These are phyloP conservation scores for Colletotrichum lupini DNA, from an alignment of 2,329 filamentous ascomycete genomes.

Conservation along the genomic window DNA sequence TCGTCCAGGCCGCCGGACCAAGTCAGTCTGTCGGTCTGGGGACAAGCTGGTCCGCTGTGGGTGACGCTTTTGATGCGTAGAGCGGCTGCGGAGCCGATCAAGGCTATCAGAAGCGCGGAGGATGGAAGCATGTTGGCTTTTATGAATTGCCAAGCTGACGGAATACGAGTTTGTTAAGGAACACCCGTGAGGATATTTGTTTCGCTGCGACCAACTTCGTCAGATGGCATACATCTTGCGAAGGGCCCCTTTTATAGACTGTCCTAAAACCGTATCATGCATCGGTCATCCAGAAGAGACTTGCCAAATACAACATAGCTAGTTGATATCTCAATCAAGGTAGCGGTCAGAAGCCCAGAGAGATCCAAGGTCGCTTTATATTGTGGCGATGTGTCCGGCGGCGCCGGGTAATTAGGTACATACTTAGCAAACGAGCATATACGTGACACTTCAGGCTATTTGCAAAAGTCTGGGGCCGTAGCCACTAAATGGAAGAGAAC, in stretches of 20 bases:
- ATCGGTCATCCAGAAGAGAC: not conserved
- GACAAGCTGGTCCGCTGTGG: slow-evolving; percentile 28
- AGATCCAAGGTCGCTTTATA: slow-evolving; percentile 1
- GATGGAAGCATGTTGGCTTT: not conserved
- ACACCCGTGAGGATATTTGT: not conserved
- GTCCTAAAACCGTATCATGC: not conserved
- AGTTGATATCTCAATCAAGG: not conserved
- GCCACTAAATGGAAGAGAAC: not conserved
- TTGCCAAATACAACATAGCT: not conserved
- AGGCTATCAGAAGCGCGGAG: not conserved
- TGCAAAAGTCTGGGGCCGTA: not conserved
- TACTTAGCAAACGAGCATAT: slow-evolving; percentile 10
- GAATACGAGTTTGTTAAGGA: not conserved
- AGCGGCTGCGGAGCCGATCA: not conserved
- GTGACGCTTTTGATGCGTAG: slow-evolving; percentile 15
- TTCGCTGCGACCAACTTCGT: not conserved
- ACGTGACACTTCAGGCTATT: not conserved
- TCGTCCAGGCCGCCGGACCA: slow-evolving; percentile 36
- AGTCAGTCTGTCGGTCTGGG: slow-evolving; percentile 22
- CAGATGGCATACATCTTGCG: not conserved
- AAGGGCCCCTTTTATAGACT: not conserved
- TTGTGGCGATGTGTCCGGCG: not conserved
- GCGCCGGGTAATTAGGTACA: slow-evolving; percentile 19
- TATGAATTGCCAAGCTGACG: not conserved
- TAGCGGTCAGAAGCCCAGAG: not conserved